Evolutionary conservation across 768 basidiomycete species (phyloP), one percentile per base, ranked within the genome.

Genomic region (Lactifluus subvellereus): DNA sequence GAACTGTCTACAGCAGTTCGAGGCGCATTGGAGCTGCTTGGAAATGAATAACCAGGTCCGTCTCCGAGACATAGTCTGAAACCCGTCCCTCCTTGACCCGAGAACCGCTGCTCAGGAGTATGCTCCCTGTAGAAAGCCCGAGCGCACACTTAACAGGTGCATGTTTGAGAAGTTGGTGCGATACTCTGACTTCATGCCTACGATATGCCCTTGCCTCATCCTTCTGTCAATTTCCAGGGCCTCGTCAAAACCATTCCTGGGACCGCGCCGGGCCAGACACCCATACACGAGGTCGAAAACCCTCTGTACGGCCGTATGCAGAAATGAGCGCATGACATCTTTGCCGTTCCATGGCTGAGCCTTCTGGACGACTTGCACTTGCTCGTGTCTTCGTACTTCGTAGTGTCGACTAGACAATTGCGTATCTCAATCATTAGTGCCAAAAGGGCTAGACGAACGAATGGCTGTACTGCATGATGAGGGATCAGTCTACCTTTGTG

Each of bases 121-220:
- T 74, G 87, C 87, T 72, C 82, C 80, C 35, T 99, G 97, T 74
- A 88, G 97, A 67, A 87, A 89, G 74, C 87, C 86, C 4, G 97
- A 99, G 74, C 85, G 88, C 66, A 74, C 84, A 58, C 81, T 98
- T 52, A 99, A 98, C 80, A 79, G 85, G 61, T 98, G 96, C 79
- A 91, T 96, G 81, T 95, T 98, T 72, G 88, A 95, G 75, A 98
- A 97, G 74, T 82, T 98, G 69, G 96, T 94, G 68, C 68, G 91
- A 84, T 55, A 38, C 20, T 30, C 30, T 55, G n/a, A 40, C 16
- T 1, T 48, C 37, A 22, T 30, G 1, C 30, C 42, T 27, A 42
- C 11, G 9, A 10, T 55, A 13, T 11, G 35, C 37, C 38, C 18
- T 53, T 18, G 3, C 11, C 50, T 18, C 38, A 27, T 55, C 18